Evolutionary conservation across 352 stramenopile genomes (phyloP).

Genomic region (Phytophthora constricta): DNA sequence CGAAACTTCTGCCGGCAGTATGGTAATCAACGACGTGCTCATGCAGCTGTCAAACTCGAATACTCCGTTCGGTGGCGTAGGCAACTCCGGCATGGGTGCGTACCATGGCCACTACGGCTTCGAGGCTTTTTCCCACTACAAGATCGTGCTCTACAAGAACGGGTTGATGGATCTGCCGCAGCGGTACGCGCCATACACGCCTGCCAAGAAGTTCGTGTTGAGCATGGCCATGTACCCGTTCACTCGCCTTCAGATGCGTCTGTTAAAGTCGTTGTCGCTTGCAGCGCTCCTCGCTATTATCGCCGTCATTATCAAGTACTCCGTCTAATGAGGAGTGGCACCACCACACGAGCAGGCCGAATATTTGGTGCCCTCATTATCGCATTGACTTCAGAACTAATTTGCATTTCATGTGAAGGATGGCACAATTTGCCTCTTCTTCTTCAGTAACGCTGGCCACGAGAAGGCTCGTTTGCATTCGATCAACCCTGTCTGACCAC

Average conservation of each 20-base stretch:
- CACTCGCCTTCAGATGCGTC: constrained; percentile 49
- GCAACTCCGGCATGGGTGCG: constrained; percentile 75
- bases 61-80: constrained; percentile 84
- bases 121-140: constrained; percentile 76
- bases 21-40: constrained; percentile 85
- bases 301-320: constrained; percentile 34
- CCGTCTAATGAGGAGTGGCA: constrained; percentile 17
- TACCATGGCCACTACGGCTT: constrained; percentile 89
- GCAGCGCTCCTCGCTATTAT: constrained; percentile 40
- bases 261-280: constrained; percentile 39
- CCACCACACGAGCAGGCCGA: background rate
- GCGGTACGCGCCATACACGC: constrained; percentile 63
- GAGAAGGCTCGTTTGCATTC: no score
- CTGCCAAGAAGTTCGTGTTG: constrained; percentile 42
- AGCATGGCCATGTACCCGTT: constrained; percentile 52
- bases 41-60: constrained; percentile 71
- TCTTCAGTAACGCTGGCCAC: no score
- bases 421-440: no score
- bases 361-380: background rate
- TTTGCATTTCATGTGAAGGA: constrained; percentile 1
- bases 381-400: constrained; percentile 22
- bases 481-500: no score
- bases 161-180: constrained; percentile 55
- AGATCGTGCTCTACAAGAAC: constrained; percentile 75
- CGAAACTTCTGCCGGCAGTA: constrained; percentile 65